Evolutionary conservation across 768 basidiomycete species (phyloP), one percentile per base, ranked within the genome.

Genomic region (Leucocoprinus sp.): DNA sequence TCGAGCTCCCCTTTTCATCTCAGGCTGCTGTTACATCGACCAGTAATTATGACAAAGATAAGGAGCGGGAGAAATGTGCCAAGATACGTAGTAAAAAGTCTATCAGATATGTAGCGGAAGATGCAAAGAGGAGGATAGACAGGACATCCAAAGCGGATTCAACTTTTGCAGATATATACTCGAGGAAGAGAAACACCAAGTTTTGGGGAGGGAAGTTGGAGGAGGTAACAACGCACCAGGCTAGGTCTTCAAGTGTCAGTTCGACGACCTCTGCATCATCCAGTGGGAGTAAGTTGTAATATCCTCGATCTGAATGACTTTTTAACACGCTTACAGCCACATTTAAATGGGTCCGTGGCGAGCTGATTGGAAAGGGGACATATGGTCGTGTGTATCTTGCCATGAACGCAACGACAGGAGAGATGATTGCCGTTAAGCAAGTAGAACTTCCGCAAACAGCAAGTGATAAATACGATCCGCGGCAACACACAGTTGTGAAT

Each of bases 351-450:
- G 89, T 97, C 29, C 85, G 95, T 55, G 96, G 96, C 42, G 93
- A 97, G 64, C 74, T 98, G 28, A 97, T 99, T 51, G 96, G 96
- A 24, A 91, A 89, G 58, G 96, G 96, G 19, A 93, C 93, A 9
- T 99, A 93, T 57, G 96, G 96, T 9, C 80, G 88, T 34, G 96
- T 99, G 22, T 99, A 97, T 58, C 78, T 98, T 44, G 96, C 91
- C 14, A 70, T 98, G 48, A 98, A 98, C 60, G 91, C 89, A 24
- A 93, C 90, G 2, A 95, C 93, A 0, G 93, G 93, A 47, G 93
- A 98, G 65, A 95, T 97, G 90, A 93, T 98, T 56, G 96, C 96
- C 14, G 96, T 99, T 52, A 99, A 99, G 65, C 96, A 98, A 64
- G 96, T 99, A 37, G 96, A 98, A 61, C 77, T 93, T 48, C 95